These are phyloP conservation scores for Zasmidium cellare DNA, from an alignment of 2,329 filamentous ascomycete genomes.

Conservation along the genomic window DNA sequence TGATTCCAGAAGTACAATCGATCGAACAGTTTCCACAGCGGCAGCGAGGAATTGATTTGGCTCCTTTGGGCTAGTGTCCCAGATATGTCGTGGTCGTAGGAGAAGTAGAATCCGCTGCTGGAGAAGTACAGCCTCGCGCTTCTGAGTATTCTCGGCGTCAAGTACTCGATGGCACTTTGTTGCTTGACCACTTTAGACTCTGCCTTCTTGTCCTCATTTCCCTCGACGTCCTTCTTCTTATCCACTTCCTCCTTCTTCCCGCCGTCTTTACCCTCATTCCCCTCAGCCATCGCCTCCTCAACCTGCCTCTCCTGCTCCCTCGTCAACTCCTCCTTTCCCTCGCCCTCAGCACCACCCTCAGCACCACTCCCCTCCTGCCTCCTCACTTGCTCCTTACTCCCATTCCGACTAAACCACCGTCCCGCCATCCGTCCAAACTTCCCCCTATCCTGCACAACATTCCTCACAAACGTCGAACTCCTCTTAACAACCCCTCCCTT, in stretches of 20 bases:
- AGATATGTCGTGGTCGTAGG: conserved; percentile 92
- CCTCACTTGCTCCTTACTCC: conserved; percentile 73
- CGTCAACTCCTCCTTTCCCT: conserved; percentile 26
- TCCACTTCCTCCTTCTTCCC: conserved; percentile 30
- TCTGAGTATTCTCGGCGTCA: conserved; percentile 81
- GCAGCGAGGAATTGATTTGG: conserved; percentile 49
- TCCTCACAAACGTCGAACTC: conserved; percentile 73
- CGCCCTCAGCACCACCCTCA: conserved; percentile 56
- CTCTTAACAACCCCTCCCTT: conserved; percentile 36
- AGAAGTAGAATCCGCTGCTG: conserved; percentile 85
- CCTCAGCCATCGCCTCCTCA: conserved; percentile 30
- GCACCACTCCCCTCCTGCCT: conserved; percentile 71
- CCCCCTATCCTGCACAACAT: conserved; percentile 81
- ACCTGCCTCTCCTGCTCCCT: conserved; percentile 35
- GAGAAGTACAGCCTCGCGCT: conserved; percentile 84
- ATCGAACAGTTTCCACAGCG: conserved; percentile 73
- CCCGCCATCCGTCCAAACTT: conserved; percentile 87
- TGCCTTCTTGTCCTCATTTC: conserved; percentile 3
- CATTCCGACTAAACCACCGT: conserved; percentile 85
- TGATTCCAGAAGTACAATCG: conserved; percentile 83
- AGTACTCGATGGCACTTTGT: conserved; percentile 32
- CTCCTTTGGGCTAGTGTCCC: conserved; percentile 54
- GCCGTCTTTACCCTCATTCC: conserved; percentile 14
- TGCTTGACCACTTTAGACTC: conserved; percentile 4
- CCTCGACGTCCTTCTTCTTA: neutral